Base-by-base conservation (phyloP, 129 eudicot species). In the Escallonia rubra region DNA sequence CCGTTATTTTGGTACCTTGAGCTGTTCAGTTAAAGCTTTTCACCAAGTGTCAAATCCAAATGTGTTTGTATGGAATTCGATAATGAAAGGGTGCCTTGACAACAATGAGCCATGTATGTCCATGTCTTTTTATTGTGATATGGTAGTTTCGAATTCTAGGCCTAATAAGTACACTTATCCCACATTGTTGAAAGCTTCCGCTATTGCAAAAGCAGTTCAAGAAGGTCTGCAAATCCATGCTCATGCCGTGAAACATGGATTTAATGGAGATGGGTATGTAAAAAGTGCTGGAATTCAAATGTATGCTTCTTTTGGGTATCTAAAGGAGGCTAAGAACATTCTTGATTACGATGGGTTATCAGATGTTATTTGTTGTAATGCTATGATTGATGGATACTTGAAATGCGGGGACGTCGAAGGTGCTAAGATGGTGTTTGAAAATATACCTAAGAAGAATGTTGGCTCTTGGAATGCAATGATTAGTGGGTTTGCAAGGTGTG, bases 311-410 rank as follows among this genome's bases (percentile, higher is more conserved):
- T 72, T 80, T 63, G 84, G 76, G 9, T 44, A 69, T 16, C 62
- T 80, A 3, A 52, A 10, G 14, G 89, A 86, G 52, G 93, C 86
- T 10, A 59, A 74, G 52, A 77, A 75, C 49, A 47, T 86, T 53
- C 72, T 75, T 69, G 84, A 69, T 62, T 65, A 55, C 3, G 58
- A 65, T 57, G 81, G 80, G 5, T 79, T 72, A 23, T 69, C 72
- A 6, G 93, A 86, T 75, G 82, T 72, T 69, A 53, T 83, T 4
- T 86, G 93, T 63, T 80, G 60, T 52, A 86, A 86, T 76, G 89
- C 86, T 45, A 80, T 86, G 93, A 72, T 86, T 66, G 89, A 86
- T 78, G 89, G 93, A 51, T 86, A 80, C 52, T 61, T 82, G 65
- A 80, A 71, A 59, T 64, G 52, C 54, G 84, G 89, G 0, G 83